Percentiles rank a stretch among this genome's conserved stretches.
Conservation (phyloP, 371 early-diverging fungal genomes). For the Fennellomyces sp. region DNA sequence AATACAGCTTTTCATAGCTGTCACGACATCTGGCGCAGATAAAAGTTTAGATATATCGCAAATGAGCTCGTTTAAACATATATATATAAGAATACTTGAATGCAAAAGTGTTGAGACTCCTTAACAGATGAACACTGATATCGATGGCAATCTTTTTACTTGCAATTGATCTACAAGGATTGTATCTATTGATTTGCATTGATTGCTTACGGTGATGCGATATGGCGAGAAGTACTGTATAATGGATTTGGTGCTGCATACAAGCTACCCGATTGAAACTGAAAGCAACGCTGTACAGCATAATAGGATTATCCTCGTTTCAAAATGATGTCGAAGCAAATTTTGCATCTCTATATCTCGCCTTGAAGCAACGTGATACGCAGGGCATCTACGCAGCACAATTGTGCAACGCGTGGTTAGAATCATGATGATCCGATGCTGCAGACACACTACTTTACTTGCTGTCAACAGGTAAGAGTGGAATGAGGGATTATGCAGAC, state of each 20-base stretch:
- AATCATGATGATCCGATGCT: constrained; percentile 35
- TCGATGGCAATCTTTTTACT: constrained; percentile 37
- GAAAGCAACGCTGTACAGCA: constrained; percentile 41
- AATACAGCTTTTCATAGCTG: no score
- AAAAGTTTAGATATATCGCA: no score
- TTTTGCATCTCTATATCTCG: constrained; percentile 33
- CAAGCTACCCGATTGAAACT: constrained; percentile 36
- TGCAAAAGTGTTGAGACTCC: no score
- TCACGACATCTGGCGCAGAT: no score
- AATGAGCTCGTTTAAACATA: no score
- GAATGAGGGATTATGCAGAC: neutral
- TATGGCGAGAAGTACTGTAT: constrained; percentile 43
- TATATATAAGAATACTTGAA: no score
- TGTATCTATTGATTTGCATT: constrained; percentile 31
- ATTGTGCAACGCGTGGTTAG: constrained; percentile 36
- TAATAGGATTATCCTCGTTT: constrained; percentile 48
- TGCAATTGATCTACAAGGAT: constrained; percentile 20
- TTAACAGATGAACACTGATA: no score
- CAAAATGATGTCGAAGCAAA: constrained; percentile 22
- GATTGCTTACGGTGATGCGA: constrained; percentile 36
- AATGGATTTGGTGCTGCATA: constrained; percentile 44
- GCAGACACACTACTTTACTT: constrained; percentile 49
- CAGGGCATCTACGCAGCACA: constrained; percentile 36
- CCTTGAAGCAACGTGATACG: constrained; percentile 41
- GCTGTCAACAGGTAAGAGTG: constrained; percentile 33